Conservation (phyloP, 148 eudicot genomes). For the Pharnaceum exiguum region DNA sequence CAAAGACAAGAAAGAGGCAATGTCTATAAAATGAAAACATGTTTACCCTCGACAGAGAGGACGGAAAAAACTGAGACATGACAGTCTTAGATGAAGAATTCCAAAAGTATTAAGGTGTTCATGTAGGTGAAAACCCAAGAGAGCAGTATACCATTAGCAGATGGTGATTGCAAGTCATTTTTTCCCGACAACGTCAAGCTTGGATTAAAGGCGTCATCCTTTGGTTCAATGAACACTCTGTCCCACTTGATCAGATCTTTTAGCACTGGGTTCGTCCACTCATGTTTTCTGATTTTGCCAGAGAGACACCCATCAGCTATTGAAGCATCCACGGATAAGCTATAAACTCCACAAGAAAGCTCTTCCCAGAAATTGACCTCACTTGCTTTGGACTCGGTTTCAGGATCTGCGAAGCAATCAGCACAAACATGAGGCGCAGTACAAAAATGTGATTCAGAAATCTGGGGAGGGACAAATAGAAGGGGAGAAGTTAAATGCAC, state of each 20-base stretch:
- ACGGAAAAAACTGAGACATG: not conserved
- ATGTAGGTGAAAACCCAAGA: not conserved
- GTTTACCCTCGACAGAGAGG: not conserved
- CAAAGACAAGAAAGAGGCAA: not conserved
- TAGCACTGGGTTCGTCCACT: slow-evolving; percentile 54
- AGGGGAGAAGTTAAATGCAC: not conserved
- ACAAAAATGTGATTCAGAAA: not conserved
- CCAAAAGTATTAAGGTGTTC: not conserved
- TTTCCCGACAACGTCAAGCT: slow-evolving; percentile 6
- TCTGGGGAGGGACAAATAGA: not conserved
- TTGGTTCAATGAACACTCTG: slow-evolving; percentile 58
- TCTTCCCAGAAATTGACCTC: slow-evolving; percentile 77
- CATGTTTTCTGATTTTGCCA: slow-evolving; percentile 63
- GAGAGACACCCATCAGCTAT: slow-evolving; percentile 34
- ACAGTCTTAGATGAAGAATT: not conserved
- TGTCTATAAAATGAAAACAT: not conserved
- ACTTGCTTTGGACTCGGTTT: slow-evolving; percentile 36
- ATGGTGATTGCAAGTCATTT: slow-evolving; percentile 19
- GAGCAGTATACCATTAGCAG: slow-evolving; percentile 20
- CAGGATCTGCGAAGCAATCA: slow-evolving; percentile 35
- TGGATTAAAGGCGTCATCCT: slow-evolving; percentile 27
- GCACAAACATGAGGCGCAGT: not conserved
- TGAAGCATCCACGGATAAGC: slow-evolving; percentile 37
- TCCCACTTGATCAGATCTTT: slow-evolving; percentile 76
- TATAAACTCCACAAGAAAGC: slow-evolving; percentile 89